phyloP scores from a whole-genome alignment of 2,329 filamentous ascomycete species.

The Penicillium sp. region DNA sequence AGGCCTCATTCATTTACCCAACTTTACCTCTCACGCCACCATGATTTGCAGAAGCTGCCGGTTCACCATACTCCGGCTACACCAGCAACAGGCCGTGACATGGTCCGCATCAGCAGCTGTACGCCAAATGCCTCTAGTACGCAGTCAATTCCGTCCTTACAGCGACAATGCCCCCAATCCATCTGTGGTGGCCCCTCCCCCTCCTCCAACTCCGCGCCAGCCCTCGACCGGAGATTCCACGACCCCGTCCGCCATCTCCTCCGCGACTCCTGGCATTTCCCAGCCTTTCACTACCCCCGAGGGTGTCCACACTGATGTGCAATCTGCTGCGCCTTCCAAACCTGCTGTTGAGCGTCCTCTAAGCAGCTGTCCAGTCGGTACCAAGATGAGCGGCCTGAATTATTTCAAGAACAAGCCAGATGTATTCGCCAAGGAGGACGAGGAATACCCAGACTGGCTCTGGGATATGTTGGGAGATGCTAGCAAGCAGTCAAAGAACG shows the following conservation, averaged over 20 bases:
- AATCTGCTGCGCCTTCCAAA: conserved; percentile 29
- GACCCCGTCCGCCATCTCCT: conserved; percentile 39
- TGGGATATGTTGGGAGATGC: conserved; percentile 44
- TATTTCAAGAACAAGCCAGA: conserved; percentile 50
- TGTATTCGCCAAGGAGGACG: conserved; percentile 45
- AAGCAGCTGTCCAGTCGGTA: conserved; percentile 43
- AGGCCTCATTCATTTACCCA: neutral
- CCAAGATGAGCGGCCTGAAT: conserved; percentile 43
- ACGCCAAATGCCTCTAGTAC: conserved; percentile 31
- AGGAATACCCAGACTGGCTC: conserved; percentile 50
- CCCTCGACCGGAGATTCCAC: conserved; percentile 31
- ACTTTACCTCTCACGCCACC: conserved; percentile 4
- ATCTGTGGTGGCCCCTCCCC: conserved; percentile 28
- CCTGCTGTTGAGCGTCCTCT: conserved; percentile 28
- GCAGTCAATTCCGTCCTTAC: conserved; percentile 33
- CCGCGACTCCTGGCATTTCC: conserved; percentile 40
- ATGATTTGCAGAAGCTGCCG: conserved; percentile 47
- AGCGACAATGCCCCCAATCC: conserved; percentile 32
- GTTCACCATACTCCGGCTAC: conserved; percentile 39
- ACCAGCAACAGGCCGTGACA: conserved; percentile 30
- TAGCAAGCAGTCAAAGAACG: conserved; percentile 32
- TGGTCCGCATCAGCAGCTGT: conserved; percentile 29
- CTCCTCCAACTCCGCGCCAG: conserved; percentile 35
- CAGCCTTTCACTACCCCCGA: conserved; percentile 43
- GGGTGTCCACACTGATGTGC: conserved; percentile 28